A percentile compares a stretch with the other conserved stretches of the same genome.
Conservation (phyloP, 345 rosid species). For the Carallia pectinifolia region DNA sequence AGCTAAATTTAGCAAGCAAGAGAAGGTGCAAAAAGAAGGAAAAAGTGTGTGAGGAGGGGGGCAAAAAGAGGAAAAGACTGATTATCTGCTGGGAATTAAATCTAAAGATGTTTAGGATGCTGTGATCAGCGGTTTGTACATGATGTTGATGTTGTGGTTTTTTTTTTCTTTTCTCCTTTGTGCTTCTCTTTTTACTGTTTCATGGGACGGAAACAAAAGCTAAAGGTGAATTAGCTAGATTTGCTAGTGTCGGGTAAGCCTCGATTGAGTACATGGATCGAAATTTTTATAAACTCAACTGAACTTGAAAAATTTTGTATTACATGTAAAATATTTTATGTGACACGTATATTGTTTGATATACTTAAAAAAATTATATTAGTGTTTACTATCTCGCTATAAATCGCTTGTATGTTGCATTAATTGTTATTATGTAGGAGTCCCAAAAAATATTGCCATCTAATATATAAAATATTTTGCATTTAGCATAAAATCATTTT, state of each 20-base stretch:
- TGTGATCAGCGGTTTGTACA: neutral
- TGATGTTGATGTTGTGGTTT: constrained; percentile 9
- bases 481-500: no score
- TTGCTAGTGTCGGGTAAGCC: neutral
- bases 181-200: constrained; percentile 41
- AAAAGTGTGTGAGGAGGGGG: constrained; percentile 29
- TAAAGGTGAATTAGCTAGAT: constrained; percentile 27
- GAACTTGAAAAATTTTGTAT: no score
- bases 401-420: no score
- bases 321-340: no score
- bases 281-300: no score
- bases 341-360: no score
- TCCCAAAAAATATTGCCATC: no score
- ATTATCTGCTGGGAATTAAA: constrained; percentile 27
- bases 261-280: no score
- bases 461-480: no score
- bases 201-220: constrained; percentile 45
- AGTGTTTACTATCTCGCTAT: no score
- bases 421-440: no score
- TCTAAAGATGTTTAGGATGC: constrained; percentile 11
- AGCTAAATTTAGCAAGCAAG: constrained; percentile 81
- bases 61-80: constrained; percentile 21
- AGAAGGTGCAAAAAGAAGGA: constrained; percentile 54
- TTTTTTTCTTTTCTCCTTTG: constrained; percentile 25
- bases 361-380: no score